A percentile compares a stretch with the other conserved stretches of the same genome.
Conservation (phyloP, 352 stramenopile species). For the Phytopythium boreale region DNA sequence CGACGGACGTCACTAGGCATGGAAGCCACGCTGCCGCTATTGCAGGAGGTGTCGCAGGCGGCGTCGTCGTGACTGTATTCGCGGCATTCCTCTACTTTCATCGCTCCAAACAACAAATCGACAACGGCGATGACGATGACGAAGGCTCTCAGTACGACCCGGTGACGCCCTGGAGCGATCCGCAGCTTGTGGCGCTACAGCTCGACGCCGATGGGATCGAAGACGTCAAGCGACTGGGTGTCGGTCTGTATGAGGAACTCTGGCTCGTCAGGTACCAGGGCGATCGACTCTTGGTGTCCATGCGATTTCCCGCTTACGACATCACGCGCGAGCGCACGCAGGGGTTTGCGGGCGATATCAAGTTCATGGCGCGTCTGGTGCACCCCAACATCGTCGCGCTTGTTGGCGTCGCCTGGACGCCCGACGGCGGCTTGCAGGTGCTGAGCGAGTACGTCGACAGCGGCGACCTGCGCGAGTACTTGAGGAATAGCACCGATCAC, state of each 20-base stretch:
- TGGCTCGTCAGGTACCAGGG: conserved; percentile 22
- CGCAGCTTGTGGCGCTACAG: conserved; percentile 15
- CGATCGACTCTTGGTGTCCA: conserved; percentile 18
- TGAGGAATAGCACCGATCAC: conserved; percentile 17
- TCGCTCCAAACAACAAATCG: too few relatives aligned
- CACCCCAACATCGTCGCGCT: conserved; percentile 54
- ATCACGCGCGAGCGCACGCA: conserved; percentile 21
- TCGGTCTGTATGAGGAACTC: too few relatives aligned
- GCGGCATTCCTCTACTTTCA: too few relatives aligned
- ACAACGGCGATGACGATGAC: too few relatives aligned
- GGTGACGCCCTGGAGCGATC: conserved; percentile 20
- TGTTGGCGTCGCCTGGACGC: conserved; percentile 47
- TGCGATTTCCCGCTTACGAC: conserved; percentile 16
- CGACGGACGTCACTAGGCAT: not conserved
- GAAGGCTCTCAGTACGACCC: conserved; percentile 10
- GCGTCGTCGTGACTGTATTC: conserved; percentile 9
- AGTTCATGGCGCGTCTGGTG: conserved; percentile 42
- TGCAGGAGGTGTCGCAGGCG: conserved; percentile 12
- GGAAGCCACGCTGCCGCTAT: conserved; percentile 14
- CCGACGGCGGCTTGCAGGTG: conserved; percentile 39
- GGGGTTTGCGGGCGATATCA: conserved; percentile 47
- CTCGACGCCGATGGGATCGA: conserved; percentile 17
- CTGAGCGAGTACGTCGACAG: conserved; percentile 55
- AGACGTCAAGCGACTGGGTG: conserved; percentile 19
- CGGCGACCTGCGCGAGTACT: conserved; percentile 42